phyloP scores from a whole-genome alignment of 1,284 basidiomycete species.

The Ceratobasidium sp. region DNA sequence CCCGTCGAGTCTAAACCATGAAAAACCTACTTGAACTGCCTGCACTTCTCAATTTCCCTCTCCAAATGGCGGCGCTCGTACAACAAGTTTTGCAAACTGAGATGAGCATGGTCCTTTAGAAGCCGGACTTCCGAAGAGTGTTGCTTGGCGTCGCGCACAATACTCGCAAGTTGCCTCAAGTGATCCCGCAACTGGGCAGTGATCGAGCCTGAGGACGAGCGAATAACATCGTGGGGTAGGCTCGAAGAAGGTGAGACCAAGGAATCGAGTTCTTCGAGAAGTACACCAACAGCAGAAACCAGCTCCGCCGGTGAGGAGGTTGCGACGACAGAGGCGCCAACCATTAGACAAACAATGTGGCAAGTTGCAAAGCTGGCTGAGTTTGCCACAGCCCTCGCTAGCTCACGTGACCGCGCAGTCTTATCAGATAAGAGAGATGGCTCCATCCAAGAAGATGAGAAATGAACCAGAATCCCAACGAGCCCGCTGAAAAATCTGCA shows the following conservation, averaged over 20 bases:
- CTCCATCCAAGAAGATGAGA: too few relatives aligned
- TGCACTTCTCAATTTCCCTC: constrained; percentile 87
- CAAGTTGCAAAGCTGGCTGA: constrained; percentile 22
- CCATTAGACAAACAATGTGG: constrained; percentile 33
- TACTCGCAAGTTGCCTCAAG: constrained; percentile 44
- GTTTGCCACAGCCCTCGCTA: constrained; percentile 9
- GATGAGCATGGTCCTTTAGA: constrained; percentile 86
- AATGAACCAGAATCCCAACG: too few relatives aligned
- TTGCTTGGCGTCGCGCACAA: constrained; percentile 72
- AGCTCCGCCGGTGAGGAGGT: constrained; percentile 38
- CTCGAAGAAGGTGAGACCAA: constrained; percentile 38
- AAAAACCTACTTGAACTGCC: constrained; percentile 80
- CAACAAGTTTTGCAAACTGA: constrained; percentile 82
- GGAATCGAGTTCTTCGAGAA: constrained; percentile 42
- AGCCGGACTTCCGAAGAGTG: constrained; percentile 77
- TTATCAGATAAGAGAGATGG: too few relatives aligned
- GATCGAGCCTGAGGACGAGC: constrained; percentile 42
- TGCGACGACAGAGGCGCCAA: constrained; percentile 33
- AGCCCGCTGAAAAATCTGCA: too few relatives aligned
- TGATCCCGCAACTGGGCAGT: constrained; percentile 45
- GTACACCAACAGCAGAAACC: constrained; percentile 28
- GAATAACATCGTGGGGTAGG: constrained; percentile 38
- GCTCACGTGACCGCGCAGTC: constrained; percentile 28
- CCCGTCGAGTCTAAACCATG: neutral
- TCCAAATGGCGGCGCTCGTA: constrained; percentile 88